Evolutionary conservation across 495 filamentous ascomycete species (phyloP), one percentile per base, ranked within the genome.

Genomic region (Antarctomyces pellizariae): DNA sequence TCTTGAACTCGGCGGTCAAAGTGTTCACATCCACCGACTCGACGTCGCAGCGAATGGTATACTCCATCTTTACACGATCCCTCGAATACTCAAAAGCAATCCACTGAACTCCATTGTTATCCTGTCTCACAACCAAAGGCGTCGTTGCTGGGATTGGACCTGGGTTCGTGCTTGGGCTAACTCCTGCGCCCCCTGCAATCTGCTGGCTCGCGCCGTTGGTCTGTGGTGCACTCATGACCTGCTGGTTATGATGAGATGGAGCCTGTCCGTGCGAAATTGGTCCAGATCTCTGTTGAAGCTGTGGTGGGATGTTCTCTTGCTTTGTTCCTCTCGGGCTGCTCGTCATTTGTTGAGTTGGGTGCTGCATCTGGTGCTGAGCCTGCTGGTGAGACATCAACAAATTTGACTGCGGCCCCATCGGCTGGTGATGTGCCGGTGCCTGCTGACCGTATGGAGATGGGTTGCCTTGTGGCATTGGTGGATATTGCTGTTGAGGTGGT

Each of bases 121-220:
- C 86, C 47, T 95, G 84, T 33, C 84, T 60, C 19, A 95, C 86
- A 4, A 97, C 84, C 3, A 91, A 54, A 0, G 86, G 86, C 0
- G 86, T 95, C 7, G 86, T 97, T 1, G 86, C 86, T n/a, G 86
- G 86, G 44, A 97, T 97, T 1, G 86, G 86, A 7, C 86, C 86
- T n/a, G 86, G 86, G 13, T 86, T 86, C 9, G 86, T 82, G 40
- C 76, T 92, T 7, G 75, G 67, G 32, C 86, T 90, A 24, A 79
- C 74, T 2, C 62, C 56, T 13, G 48, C 43, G 20, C 39, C 34
- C 6, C 50, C 53, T 21, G 49, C 40, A 18, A 55, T 41, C 25
- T 49, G 57, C 27, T 57, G n/a, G n/a, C n/a, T n/a, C n/a, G n/a
- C n/a, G n/a, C n/a, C n/a, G n/a, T n/a, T n/a, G n/a, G n/a, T n/a